Conservation (phyloP, 1,284 basidiomycete genomes). For the Ganoderma leucocontextum region DNA sequence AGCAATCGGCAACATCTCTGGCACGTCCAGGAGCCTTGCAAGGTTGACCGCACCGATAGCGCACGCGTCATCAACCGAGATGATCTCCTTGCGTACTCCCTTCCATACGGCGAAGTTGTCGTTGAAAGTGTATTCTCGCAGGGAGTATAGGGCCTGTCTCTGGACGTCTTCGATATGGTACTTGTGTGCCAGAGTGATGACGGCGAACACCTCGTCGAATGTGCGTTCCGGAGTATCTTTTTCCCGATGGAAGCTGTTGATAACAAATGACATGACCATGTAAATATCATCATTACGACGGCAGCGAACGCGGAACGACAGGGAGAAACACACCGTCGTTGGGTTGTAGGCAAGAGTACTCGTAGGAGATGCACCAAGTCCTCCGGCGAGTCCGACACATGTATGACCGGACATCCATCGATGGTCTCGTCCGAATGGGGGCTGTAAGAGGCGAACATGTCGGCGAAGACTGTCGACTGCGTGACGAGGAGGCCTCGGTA, state of each 20-base stretch:
- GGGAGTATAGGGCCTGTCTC: neutral
- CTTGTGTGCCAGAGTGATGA: conserved; percentile 17
- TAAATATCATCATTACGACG: neutral
- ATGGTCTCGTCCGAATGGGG: conserved; percentile 13
- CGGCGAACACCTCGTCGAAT: conserved; percentile 7
- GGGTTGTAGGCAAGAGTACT: neutral
- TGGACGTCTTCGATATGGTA: conserved; percentile 15
- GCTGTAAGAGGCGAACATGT: conserved; percentile 29
- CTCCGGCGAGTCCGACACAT: conserved; percentile 4
- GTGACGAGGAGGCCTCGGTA: conserved; percentile 26
- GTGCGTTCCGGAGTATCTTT: neutral
- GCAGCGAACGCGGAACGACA: neutral
- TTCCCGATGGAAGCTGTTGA: neutral
- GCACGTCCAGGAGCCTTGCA: conserved; percentile 14
- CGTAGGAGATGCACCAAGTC: neutral
- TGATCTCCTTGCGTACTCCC: neutral
- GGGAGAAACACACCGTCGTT: neutral
- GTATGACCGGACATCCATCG: conserved; percentile 18
- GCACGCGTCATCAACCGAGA: neutral
- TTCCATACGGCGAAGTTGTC: neutral
- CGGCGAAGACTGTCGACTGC: conserved; percentile 29
- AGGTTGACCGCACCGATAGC: conserved; percentile 13
- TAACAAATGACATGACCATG: neutral
- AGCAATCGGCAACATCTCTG: conserved; percentile 6
- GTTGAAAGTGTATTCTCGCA: neutral